These are phyloP conservation scores for Nothophoma quercina DNA, from an alignment of 2,329 filamentous ascomycete species.

Conservation along the genomic window DNA sequence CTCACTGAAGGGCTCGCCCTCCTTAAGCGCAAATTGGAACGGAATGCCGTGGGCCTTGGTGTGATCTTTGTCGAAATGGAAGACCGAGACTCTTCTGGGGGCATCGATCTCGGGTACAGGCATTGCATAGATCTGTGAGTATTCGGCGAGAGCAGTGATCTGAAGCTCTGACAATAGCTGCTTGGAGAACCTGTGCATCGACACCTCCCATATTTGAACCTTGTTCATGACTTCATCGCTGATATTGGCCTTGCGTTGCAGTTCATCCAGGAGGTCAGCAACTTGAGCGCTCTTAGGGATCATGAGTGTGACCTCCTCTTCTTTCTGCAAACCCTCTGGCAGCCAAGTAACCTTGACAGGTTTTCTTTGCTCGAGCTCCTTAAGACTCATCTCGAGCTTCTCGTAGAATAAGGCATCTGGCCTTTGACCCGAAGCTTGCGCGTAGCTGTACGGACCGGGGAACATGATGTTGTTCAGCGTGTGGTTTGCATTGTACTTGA, in stretches of 20 bases:
- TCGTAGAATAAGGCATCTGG: conserved; percentile 89
- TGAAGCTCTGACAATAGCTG: conserved; percentile 73
- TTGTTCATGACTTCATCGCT: conserved; percentile 76
- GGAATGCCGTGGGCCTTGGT: conserved; percentile 85
- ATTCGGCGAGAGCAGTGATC: conserved; percentile 87
- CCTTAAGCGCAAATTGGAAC: conserved; percentile 86
- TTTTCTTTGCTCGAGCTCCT: conserved; percentile 93
- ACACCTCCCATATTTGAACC: conserved; percentile 83
- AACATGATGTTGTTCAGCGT: conserved; percentile 82
- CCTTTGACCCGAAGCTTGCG: conserved; percentile 71
- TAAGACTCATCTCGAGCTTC: conserved; percentile 90
- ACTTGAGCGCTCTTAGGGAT: conserved; percentile 87
- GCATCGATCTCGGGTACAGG: conserved; percentile 74
- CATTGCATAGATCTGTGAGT: conserved; percentile 81
- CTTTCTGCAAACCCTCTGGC: conserved; percentile 89
- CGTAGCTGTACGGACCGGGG: conserved; percentile 72
- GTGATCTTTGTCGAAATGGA: conserved; percentile 92
- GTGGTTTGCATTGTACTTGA: conserved; percentile 75
- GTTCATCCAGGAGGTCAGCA: conserved; percentile 75
- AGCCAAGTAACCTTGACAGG: conserved; percentile 82
- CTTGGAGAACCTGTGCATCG: conserved; percentile 83
- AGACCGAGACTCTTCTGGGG: conserved; percentile 76
- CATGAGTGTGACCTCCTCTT: conserved; percentile 83
- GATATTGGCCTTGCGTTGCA: conserved; percentile 83
- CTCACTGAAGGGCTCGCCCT: conserved; percentile 86